Conservation (phyloP, 306 rosid species). For the Lotus japonicus region DNA sequence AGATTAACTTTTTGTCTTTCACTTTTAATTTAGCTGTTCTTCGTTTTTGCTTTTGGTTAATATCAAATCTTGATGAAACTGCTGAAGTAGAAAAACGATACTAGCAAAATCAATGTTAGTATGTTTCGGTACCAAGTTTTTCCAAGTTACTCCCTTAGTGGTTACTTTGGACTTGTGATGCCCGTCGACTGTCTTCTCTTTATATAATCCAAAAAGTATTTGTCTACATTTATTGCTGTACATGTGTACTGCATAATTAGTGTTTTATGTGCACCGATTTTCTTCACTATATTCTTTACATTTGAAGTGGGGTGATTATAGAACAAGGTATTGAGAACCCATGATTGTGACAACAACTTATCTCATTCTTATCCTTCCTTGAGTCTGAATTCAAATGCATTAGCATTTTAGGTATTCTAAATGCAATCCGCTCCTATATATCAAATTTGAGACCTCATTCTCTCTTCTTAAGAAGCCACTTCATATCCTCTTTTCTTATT, state of each 20-base stretch:
- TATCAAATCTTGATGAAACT: neutral
- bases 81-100: neutral
- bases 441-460: no score
- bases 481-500: no score
- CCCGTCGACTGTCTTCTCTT: neutral
- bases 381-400: no score
- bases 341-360: no score
- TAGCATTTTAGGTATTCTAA: no score
- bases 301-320: neutral
- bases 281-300: neutral
- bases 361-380: no score
- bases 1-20: neutral
- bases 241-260: neutral
- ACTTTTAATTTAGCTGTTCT: neutral
- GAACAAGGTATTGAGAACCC: no score
- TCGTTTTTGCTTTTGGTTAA: slow-evolving; percentile 4
- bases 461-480: no score
- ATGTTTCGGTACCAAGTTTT: neutral
- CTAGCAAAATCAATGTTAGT: neutral
- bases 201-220: neutral
- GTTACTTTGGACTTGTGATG: slow-evolving; percentile 15
- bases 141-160: neutral
- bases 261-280: neutral
- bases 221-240: neutral
- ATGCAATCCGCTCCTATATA: no score